A percentile compares a stretch with the other conserved stretches of the same genome.
Evolutionary conservation across 805 yeast species (phyloP).

Genomic region (Candida vaughaniae): DNA sequence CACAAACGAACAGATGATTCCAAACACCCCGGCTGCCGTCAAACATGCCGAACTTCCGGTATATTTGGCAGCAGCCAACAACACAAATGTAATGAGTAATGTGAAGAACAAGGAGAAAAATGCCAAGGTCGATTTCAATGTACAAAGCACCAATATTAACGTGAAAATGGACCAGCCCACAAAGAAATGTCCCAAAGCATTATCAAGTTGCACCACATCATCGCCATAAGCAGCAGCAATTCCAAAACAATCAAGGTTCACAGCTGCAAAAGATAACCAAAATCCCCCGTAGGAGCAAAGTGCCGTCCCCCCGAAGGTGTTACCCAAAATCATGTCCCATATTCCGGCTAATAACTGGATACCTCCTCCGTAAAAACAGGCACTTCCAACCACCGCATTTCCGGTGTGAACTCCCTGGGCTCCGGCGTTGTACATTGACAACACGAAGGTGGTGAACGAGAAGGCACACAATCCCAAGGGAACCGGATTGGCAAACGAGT

Average conservation of each 20-base stretch:
- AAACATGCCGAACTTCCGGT: conserved; percentile 38
- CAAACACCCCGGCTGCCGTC: conserved; percentile 64
- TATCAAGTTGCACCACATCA: conserved; percentile 32
- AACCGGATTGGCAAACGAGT: conserved; percentile 64
- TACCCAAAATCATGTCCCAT: conserved; percentile 64
- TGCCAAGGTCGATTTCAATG: conserved; percentile 64
- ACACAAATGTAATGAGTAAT: conserved; percentile 53
- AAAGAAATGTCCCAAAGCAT: conserved; percentile 60
- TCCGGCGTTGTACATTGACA: conserved; percentile 53
- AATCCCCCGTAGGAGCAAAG: conserved; percentile 65
- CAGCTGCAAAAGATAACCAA: conserved; percentile 66
- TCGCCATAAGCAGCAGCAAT: conserved; percentile 50
- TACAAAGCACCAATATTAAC: conserved; percentile 49
- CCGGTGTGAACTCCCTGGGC: conserved; percentile 54
- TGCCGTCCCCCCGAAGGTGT: conserved; percentile 69
- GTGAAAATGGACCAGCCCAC: conserved; percentile 68
- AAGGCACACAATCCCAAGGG: conserved; percentile 64
- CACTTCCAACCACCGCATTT: conserved; percentile 55
- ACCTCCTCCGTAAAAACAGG: conserved; percentile 63
- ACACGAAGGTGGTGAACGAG: conserved; percentile 61
- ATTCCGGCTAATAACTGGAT: conserved; percentile 62
- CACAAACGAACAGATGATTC: conserved; percentile 52
- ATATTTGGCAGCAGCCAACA: conserved; percentile 54
- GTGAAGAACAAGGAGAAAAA: conserved; percentile 57
- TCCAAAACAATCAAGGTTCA: conserved; percentile 59